Percentiles rank a stretch among this genome's conserved stretches.
Evolutionary conservation across 192 early-diverging fungal genomes (phyloP).

Genomic region (Linnemannia schmuckeri): DNA sequence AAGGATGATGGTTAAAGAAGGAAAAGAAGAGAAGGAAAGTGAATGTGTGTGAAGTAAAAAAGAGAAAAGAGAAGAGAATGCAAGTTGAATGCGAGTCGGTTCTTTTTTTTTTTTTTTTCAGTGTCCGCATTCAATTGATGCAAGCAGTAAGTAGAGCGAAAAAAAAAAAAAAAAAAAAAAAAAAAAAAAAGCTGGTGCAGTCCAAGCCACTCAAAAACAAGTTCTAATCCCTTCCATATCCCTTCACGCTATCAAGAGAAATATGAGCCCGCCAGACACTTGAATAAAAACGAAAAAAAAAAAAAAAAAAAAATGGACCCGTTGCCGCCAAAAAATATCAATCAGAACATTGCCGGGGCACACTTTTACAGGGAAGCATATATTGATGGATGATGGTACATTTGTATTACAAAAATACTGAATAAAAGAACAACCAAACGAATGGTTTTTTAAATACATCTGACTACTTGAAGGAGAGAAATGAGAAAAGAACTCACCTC

Average conservation of each 20-base stretch:
- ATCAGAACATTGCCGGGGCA: too few species aligned
- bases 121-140: slow-evolving; percentile 1
- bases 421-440: too few species aligned
- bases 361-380: too few species aligned
- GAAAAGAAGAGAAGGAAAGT: background rate
- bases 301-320: background rate
- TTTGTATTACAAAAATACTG: too few species aligned
- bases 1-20: background rate
- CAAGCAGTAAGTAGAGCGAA: background rate
- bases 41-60: slow-evolving; percentile 1
- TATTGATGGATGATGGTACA: too few species aligned
- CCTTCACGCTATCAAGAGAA: too few species aligned
- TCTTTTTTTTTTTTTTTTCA: slow-evolving; percentile 14
- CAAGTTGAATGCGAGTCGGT: background rate
- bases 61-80: background rate
- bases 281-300: too few species aligned
- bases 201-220: slow-evolving; percentile 9
- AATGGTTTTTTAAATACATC: too few species aligned
- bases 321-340: background rate
- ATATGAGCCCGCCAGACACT: background rate
- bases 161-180: slow-evolving; percentile 32
- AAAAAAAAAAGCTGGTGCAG: slow-evolving; percentile 3
- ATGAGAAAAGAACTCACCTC: too few species aligned
- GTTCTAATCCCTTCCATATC: too few species aligned
- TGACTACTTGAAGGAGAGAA: too few species aligned